Conservation (phyloP, 805 yeast species). For the Candida glaebosa region DNA sequence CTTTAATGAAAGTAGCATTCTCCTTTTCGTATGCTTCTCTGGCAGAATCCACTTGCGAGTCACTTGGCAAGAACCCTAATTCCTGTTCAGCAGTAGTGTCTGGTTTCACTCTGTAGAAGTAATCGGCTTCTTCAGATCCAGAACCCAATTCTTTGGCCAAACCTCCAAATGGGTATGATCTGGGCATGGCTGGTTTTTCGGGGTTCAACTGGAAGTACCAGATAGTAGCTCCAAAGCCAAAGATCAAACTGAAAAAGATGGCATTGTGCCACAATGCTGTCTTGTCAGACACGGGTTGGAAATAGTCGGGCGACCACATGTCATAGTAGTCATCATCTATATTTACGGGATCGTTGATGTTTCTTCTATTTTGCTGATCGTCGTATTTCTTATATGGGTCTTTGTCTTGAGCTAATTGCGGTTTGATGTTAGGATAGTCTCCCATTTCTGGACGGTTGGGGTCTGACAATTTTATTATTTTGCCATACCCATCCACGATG, state of each 20-base stretch:
- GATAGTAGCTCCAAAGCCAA: slow-evolving; percentile 43
- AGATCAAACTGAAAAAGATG: slow-evolving; percentile 40
- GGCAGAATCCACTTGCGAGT: slow-evolving; percentile 24
- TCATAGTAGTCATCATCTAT: slow-evolving; percentile 71
- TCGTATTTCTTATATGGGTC: slow-evolving; percentile 74
- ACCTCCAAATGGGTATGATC: slow-evolving; percentile 74
- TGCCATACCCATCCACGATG: slow-evolving; percentile 39
- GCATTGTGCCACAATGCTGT: slow-evolving; percentile 59
- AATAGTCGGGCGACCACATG: slow-evolving; percentile 84
- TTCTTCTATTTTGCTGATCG: slow-evolving; percentile 78
- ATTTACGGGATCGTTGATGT: slow-evolving; percentile 68
- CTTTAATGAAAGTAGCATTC: slow-evolving; percentile 36
- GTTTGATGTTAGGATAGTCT: slow-evolving; percentile 64
- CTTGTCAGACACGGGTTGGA: slow-evolving; percentile 53
- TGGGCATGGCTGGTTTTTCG: slow-evolving; percentile 71
- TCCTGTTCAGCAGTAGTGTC: slow-evolving; percentile 37
- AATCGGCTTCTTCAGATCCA: slow-evolving; percentile 42
- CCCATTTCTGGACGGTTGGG: slow-evolving; percentile 41
- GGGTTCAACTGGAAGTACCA: slow-evolving; percentile 49
- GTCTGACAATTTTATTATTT: slow-evolving; percentile 37
- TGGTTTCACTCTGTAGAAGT: slow-evolving; percentile 39
- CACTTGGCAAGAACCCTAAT: slow-evolving; percentile 33
- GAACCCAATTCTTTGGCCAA: slow-evolving; percentile 75
- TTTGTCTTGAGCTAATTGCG: slow-evolving; percentile 58
- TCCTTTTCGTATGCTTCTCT: slow-evolving; percentile 30